Conservation (phyloP, 2,329 filamentous ascomycete species). For the Sarocladium oryzae region DNA sequence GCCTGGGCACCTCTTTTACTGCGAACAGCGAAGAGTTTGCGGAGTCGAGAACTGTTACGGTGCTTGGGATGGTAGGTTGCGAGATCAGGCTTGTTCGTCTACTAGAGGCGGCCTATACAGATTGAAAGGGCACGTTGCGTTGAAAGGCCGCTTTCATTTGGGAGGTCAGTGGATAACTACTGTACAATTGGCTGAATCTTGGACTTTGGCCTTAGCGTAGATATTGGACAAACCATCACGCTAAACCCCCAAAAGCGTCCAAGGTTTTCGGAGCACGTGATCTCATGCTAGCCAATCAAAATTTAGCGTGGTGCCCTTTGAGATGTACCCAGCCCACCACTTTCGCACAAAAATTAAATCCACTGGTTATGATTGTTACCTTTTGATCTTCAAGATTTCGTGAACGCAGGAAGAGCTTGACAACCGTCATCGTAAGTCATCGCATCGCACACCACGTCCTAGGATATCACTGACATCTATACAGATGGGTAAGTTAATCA, state of each 20-base stretch:
- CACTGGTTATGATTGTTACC: slow-evolving; percentile 28
- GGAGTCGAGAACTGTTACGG: too few species aligned
- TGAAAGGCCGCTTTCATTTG: too few species aligned
- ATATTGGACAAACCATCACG: neutral
- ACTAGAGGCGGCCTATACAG: too few species aligned
- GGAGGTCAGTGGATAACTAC: too few species aligned
- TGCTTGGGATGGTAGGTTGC: too few species aligned
- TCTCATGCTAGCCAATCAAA: neutral
- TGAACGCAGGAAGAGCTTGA: slow-evolving; percentile 37
- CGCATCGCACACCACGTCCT: slow-evolving; percentile 4
- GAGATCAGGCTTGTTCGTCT: too few species aligned
- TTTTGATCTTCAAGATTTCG: slow-evolving; percentile 34
- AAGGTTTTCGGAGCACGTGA: neutral
- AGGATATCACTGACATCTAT: slow-evolving; percentile 29
- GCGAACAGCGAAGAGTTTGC: too few species aligned
- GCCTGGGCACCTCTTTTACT: slow-evolving; percentile 3
- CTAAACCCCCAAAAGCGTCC: neutral
- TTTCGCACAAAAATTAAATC: slow-evolving; percentile 35
- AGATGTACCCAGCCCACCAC: slow-evolving; percentile 3
- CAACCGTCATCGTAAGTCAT: slow-evolving; percentile 44
- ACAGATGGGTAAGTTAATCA: slow-evolving; percentile 54
- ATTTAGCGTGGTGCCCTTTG: neutral
- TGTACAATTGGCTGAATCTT: too few species aligned
- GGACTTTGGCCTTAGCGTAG: neutral
- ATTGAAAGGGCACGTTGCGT: too few species aligned